A percentile compares a stretch with the other conserved stretches of the same genome.
Evolutionary conservation across 805 yeast species (phyloP).

Genomic region (Yarrowia sp.): DNA sequence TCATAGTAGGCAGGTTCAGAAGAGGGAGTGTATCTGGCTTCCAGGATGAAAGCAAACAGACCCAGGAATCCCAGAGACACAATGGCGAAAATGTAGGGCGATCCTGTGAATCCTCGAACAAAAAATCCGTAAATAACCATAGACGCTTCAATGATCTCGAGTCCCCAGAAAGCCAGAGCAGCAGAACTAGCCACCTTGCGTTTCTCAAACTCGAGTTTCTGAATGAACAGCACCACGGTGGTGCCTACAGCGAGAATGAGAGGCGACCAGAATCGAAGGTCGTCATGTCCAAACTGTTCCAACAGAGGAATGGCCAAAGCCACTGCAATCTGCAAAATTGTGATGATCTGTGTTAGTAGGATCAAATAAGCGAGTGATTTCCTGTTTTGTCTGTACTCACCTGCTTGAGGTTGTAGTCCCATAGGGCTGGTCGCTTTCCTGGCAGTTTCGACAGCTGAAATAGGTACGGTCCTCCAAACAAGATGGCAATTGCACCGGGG

Average conservation of each 20-base stretch:
- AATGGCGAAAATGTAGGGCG: constrained; percentile 14
- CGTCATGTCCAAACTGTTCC: constrained; percentile 6
- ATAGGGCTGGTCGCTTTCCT: constrained; percentile 25
- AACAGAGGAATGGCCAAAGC: constrained; percentile 8
- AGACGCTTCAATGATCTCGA: constrained; percentile 36
- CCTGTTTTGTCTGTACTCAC: neutral
- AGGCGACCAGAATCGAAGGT: constrained; percentile 39
- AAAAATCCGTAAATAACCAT: constrained; percentile 41
- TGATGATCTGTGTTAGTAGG: constrained; percentile 27
- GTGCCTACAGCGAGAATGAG: constrained; percentile 36
- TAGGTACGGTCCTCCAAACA: constrained; percentile 13
- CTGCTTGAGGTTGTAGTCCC: constrained; percentile 34
- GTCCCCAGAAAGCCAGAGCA: constrained; percentile 43
- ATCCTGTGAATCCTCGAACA: constrained; percentile 21
- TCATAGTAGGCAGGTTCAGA: constrained; percentile 20
- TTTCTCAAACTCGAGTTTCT: constrained; percentile 32
- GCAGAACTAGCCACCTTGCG: constrained; percentile 42
- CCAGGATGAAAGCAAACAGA: constrained; percentile 37
- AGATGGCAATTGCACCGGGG: neutral
- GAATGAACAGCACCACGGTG: constrained; percentile 10
- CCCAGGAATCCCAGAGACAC: neutral
- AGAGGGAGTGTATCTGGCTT: constrained; percentile 48
- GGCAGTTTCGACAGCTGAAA: neutral
- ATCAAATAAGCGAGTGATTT: neutral
- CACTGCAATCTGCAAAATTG: neutral